Base-by-base conservation (phyloP, 257 asterid genomes). In the Nicotiana tomentosiformis region DNA sequence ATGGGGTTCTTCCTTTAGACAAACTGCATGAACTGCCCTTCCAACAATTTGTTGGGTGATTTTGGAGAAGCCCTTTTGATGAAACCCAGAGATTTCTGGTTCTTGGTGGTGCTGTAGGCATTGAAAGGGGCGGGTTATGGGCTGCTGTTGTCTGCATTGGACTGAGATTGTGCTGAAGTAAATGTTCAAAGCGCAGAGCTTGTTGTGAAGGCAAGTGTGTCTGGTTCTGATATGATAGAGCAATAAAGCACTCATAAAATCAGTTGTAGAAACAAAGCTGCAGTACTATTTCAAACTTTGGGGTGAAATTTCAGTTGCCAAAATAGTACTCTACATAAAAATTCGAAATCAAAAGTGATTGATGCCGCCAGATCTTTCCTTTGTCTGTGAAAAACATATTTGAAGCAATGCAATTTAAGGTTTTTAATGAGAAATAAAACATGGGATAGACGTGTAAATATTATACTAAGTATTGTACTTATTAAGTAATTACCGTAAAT, bases 61-160 rank as follows among this genome's bases (percentile, higher is more conserved):
- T 66, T 65, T 88, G 56, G 97, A 92, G 86, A 95, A 95, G 10
- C 98, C 98, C 81, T 92, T 91, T 77, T 84, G 89, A 26, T 86
- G 87, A 89, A 93, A 93, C 20, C 86, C 88, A 65, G 92, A 90
- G 80, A 92, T 90, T 86, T 91, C 90, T 66, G 92, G 88, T 85
- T 84, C 86, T 15, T 88, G 85, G 84, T 90, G 93, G 86, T 70
- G 80, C 57, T 57, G 57, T 26, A 93, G 88, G 86, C 90, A 87
- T 82, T 66, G 89, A 65, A 85, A 62, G 70, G 85, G 70, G 64
- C 66, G 79, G 77, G 37, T 84, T 82, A 29, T 62, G 85, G 87
- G 29, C 7, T 11, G 82, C 64, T 87, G 91, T 79, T 74, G 62
- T 84, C 85, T 76, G 90, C 97, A 92, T 92, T 84, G 87, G 7